Conservation (phyloP, 176 grass and related monocot genomes). For the Pharus latifolius region DNA sequence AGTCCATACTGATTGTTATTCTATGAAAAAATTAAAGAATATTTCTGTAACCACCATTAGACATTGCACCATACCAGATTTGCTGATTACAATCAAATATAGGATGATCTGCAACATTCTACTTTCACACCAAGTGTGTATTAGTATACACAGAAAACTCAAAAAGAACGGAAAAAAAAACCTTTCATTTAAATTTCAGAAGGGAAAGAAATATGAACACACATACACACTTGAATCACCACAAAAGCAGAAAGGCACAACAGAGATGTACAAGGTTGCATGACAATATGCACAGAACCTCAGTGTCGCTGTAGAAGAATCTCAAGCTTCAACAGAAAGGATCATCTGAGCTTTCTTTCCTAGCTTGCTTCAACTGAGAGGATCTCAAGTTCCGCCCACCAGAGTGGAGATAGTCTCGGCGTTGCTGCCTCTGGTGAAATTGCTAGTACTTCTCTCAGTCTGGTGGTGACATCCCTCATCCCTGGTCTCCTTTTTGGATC, state of each 20-base stretch:
- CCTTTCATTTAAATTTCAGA: neutral
- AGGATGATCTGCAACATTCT: conserved; percentile 29
- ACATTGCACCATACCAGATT: conserved; percentile 18
- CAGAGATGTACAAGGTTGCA: conserved; percentile 45
- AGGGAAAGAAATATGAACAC: neutral
- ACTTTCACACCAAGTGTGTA: conserved; percentile 19
- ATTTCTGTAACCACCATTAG: conserved; percentile 17
- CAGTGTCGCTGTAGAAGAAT: conserved; percentile 21
- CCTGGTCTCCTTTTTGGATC: conserved; percentile 72
- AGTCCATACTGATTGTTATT: neutral
- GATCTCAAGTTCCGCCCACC: conserved; percentile 99
- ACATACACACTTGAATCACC: conserved; percentile 15
- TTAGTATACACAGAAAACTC: conserved; percentile 26
- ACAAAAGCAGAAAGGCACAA: conserved; percentile 16
- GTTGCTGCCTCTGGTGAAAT: conserved; percentile 87
- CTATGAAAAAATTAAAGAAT: conserved; percentile 23
- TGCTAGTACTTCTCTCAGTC: conserved; percentile 34
- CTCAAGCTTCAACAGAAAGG: too few relatives aligned
- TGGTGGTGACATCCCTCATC: conserved; percentile 61
- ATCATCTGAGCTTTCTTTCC: conserved; percentile 17
- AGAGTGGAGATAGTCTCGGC: conserved; percentile 80
- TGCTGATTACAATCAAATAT: conserved; percentile 32
- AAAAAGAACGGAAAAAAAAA: conserved; percentile 11
- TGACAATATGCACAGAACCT: conserved; percentile 27
- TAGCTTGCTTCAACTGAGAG: conserved; percentile 93